Evolutionary conservation across 1,139 yeast genomes (phyloP), one percentile per base, ranked within the genome.

Genomic region (Diutina sp.): DNA sequence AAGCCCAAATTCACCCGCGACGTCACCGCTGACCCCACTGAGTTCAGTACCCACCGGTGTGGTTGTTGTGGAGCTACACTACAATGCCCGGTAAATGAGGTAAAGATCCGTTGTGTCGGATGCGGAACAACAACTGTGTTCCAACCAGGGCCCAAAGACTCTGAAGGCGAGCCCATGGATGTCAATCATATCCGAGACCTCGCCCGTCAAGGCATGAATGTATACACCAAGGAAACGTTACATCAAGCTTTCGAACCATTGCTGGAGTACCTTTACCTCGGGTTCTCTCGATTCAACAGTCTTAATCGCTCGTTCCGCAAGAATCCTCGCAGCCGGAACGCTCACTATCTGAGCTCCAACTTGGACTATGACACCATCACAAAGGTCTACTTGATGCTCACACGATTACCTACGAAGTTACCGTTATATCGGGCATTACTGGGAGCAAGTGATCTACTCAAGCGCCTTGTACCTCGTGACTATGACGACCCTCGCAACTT

Each of bases 11-110:
- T 58, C 59, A 6, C 56, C 56, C 48, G 51, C 55, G 14, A 35
- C 56, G 7, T 50, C 57, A 32, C 32, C 11, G 30, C 46, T n/a
- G 46, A 18, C n/a, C 21, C 54, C 63, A 18, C 65, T 72, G 28
- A 64, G 65, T 35, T 35, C 41, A 35, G 14, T 35, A 35, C 41
- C 41, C 41, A 35, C 53, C 67, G 67, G 57, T 76, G 80, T 60
- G 65, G 64, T 16, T 87, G 95, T 65, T 87, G 95, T 69, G 87
- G 86, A 0, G 78, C 83, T 0, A 63, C 77, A 6, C 67, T 85
- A 65, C 76, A 77, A 58, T 87, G 95, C 63, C 72, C 80, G 0
- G 69, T 77, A 1, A 84, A 90, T 61, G 74, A 74, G 47, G 77
- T 86, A 8, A 80, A 50, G 28, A 21, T 50, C 79, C n/a, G 72